Evolutionary conservation across 2,329 filamentous ascomycete species (phyloP).

Genomic region (Xylaria arbuscula): DNA sequence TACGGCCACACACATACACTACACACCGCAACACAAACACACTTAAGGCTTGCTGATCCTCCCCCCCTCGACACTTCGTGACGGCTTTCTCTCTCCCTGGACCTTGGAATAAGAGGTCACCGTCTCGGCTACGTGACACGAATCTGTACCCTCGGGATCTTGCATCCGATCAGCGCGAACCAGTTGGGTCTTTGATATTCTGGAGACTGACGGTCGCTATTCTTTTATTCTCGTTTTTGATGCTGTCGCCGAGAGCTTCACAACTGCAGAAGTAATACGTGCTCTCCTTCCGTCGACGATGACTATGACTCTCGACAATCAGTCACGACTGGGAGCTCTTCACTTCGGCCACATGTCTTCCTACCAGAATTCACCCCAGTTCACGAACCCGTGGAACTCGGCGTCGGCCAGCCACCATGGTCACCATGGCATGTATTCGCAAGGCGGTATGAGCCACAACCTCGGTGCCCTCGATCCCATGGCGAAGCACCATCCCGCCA

Average conservation of each 20-base stretch:
- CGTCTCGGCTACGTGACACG: slow-evolving; percentile 52
- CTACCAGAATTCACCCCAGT: slow-evolving; percentile 77
- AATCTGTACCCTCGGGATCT: slow-evolving; percentile 60
- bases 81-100: slow-evolving; percentile 53
- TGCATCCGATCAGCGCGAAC: slow-evolving; percentile 66
- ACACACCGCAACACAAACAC: slow-evolving; percentile 51
- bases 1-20: slow-evolving; percentile 39
- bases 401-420: slow-evolving; percentile 64
- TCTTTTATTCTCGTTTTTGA: slow-evolving; percentile 13
- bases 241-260: slow-evolving; percentile 44
- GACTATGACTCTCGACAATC: slow-evolving; percentile 97
- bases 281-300: slow-evolving; percentile 64
- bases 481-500: slow-evolving; percentile 64
- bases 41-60: slow-evolving; percentile 71
- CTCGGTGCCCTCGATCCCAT: slow-evolving; percentile 66
- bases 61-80: slow-evolving; percentile 55
- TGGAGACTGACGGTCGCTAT: slow-evolving; percentile 22
- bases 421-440: slow-evolving; percentile 74
- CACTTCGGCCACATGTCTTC: slow-evolving; percentile 82
- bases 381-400: slow-evolving; percentile 89
- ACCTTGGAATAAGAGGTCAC: slow-evolving; percentile 50
- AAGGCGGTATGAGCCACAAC: slow-evolving; percentile 64
- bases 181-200: slow-evolving; percentile 44
- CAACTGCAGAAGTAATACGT: slow-evolving; percentile 40
- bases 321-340: slow-evolving; percentile 81